Conservation (phyloP, 495 filamentous ascomycete genomes). For the Podospora didyma region DNA sequence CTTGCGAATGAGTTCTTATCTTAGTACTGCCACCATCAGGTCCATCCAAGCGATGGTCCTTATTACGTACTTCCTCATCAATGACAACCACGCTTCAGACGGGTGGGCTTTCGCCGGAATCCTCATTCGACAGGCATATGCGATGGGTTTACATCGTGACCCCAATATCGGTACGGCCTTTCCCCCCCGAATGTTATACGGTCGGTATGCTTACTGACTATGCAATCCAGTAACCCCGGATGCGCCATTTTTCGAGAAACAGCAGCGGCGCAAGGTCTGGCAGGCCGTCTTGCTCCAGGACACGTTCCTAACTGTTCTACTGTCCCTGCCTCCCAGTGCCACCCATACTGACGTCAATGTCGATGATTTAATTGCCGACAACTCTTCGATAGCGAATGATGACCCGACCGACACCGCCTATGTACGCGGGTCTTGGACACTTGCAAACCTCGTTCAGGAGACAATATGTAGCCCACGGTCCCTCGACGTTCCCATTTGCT, state of each 20-base stretch:
- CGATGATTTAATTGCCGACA: conserved; percentile 56
- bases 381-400: conserved; percentile 41
- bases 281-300: conserved; percentile 72
- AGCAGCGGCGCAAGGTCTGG: conserved; percentile 68
- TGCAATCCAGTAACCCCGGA: conserved; percentile 45
- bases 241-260: conserved; percentile 59
- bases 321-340: conserved; percentile 66
- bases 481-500: conserved; percentile 59
- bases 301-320: conserved; percentile 71
- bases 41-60: conserved; percentile 71
- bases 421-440: conserved; percentile 65
- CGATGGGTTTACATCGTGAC: conserved; percentile 70
- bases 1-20: conserved; percentile 61
- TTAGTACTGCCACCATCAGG: conserved; percentile 60
- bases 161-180: conserved; percentile 58
- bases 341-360: conserved; percentile 68
- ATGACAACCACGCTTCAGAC: conserved; percentile 72
- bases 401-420: conserved; percentile 60
- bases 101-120: conserved; percentile 73
- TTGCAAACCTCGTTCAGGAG: conserved; percentile 67
- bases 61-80: conserved; percentile 72
- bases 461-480: conserved; percentile 64
- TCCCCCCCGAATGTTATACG: too few relatives aligned
- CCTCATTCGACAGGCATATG: conserved; percentile 66
- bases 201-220: neutral